phyloP scores from a whole-genome alignment of 441 rosid genomes.

The Cnidoscolus chayamansa region DNA sequence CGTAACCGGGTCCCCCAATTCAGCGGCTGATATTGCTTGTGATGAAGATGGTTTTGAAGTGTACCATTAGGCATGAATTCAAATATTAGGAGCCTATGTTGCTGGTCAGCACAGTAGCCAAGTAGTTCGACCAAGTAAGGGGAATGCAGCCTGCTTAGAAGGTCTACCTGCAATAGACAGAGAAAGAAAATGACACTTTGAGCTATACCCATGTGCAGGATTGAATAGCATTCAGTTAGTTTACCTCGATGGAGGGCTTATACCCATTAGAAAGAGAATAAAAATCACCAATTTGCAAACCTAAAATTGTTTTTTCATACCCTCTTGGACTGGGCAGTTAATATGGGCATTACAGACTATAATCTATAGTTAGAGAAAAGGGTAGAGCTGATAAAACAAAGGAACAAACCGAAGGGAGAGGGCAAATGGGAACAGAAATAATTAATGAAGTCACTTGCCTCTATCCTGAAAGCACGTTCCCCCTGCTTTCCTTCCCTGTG shows the following conservation, averaged over 20 bases:
- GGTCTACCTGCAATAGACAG: constrained; percentile 61
- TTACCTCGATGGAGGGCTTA: neutral
- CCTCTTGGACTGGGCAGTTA: neutral
- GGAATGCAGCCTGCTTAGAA: constrained; percentile 74
- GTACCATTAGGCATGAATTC: constrained; percentile 77
- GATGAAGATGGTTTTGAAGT: constrained; percentile 60
- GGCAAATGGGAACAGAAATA: constrained; percentile 13
- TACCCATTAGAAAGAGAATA: neutral
- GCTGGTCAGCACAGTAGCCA: constrained; percentile 91
- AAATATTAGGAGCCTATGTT: constrained; percentile 66
- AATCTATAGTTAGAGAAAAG: neutral
- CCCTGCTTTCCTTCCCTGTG: constrained; percentile 61
- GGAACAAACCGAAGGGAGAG: neutral
- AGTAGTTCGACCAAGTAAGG: constrained; percentile 77
- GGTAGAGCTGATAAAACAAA: neutral
- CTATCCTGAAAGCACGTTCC: constrained; percentile 77
- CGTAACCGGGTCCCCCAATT: constrained; percentile 71
- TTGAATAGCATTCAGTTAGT: constrained; percentile 12
- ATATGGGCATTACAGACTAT: neutral
- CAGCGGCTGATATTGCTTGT: constrained; percentile 37
- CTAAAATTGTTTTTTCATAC: constrained; percentile 19
- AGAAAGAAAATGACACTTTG: constrained; percentile 10
- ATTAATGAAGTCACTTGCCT: constrained; percentile 59
- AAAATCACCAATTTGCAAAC: constrained; percentile 1
- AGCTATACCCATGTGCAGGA: constrained; percentile 29